Percentiles rank a stretch among this genome's conserved stretches.
These are phyloP conservation scores for Blastocystis sp. DNA, from an alignment of 352 stramenopile species.

Conservation along the genomic window DNA sequence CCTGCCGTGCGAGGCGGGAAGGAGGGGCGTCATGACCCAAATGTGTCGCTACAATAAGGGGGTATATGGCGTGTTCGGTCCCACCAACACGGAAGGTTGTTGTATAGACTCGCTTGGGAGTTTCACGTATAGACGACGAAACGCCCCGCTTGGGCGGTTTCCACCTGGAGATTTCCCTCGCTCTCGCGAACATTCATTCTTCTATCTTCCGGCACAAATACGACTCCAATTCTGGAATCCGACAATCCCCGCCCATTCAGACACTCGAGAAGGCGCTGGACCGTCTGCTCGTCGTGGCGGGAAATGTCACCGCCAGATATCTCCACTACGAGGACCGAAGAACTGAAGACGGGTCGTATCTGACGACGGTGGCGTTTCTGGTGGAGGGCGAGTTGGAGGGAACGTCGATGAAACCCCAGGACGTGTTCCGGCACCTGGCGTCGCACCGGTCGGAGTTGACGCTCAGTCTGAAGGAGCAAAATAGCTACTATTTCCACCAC, in stretches of 20 bases:
- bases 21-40: conserved; percentile 15
- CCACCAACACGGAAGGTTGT: conserved; percentile 28
- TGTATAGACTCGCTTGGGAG: neutral
- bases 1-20: neutral
- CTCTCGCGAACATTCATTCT: neutral
- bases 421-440: neutral
- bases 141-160: neutral
- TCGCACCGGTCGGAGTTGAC: neutral
- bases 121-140: conserved; percentile 1
- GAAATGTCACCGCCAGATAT: neutral
- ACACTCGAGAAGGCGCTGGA: conserved; percentile 2
- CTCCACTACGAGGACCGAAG: neutral
- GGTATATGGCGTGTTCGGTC: conserved; percentile 21
- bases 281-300: neutral
- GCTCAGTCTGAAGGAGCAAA: conserved; percentile 42
- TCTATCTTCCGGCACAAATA: conserved; percentile 53
- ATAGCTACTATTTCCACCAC: conserved; percentile 48
- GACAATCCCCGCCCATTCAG: neutral
- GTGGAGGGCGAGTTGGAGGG: conserved; percentile 11
- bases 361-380: conserved; percentile 7
- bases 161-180: neutral
- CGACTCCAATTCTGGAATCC: conserved; percentile 1
- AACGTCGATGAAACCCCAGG: neutral
- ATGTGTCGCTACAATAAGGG: conserved; percentile 29
- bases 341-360: too few species aligned